phyloP scores from a whole-genome alignment of 345 rosid genomes.

The Salix dunnii region DNA sequence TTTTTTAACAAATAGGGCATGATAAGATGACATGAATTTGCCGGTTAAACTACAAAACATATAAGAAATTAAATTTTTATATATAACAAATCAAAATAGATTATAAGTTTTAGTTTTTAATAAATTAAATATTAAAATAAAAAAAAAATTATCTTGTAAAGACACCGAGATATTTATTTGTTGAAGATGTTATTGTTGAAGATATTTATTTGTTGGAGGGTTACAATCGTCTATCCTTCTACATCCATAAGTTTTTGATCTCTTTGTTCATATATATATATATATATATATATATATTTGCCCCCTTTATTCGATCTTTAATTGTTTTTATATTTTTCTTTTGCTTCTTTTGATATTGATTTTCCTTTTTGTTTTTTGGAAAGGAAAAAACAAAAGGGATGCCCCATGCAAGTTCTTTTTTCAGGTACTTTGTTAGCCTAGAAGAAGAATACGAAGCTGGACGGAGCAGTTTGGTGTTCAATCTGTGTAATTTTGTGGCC shows the following conservation, averaged over 20 bases:
- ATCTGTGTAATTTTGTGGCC: no score
- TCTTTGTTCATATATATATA: not conserved
- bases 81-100: no score
- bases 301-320: not conserved
- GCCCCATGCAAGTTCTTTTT: not conserved
- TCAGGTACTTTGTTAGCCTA: not conserved
- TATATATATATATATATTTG: no score
- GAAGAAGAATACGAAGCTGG: not conserved
- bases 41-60: no score
- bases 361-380: not conserved
- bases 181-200: no score
- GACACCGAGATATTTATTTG: not conserved
- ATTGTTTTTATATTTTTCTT: not conserved
- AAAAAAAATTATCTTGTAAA: not conserved
- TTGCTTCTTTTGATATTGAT: conserved; percentile 18
- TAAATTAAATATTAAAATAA: no score
- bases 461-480: no score
- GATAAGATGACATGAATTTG: no score
- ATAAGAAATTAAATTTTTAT: no score
- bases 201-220: no score
- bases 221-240: not conserved
- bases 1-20: no score
- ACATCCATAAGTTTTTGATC: not conserved
- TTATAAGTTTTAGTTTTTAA: no score
- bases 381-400: not conserved